A percentile compares a stretch with the other conserved stretches of the same genome.
Evolutionary conservation across 352 stramenopile species (phyloP).

Genomic region (Peronospora belbahrii): DNA sequence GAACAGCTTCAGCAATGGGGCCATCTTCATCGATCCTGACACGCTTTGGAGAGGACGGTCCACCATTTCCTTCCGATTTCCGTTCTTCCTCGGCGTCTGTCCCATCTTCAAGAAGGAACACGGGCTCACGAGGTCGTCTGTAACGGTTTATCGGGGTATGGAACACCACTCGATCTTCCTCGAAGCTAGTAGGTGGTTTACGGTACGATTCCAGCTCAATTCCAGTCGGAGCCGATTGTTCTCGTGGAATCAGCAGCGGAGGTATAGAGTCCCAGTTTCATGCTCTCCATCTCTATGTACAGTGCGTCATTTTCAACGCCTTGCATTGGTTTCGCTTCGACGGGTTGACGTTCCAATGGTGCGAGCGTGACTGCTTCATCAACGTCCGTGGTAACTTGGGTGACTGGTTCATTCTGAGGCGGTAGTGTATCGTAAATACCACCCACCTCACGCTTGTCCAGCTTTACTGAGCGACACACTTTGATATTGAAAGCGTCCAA

Average conservation of each 20-base stretch:
- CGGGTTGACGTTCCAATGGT: background rate
- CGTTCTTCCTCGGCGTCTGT: background rate
- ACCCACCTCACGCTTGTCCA: constrained; percentile 14
- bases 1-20: background rate
- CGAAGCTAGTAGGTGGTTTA: background rate
- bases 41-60: background rate
- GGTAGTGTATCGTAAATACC: background rate
- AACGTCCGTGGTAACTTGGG: constrained; percentile 3
- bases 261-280: background rate
- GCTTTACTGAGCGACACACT: constrained; percentile 6
- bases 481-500: constrained; percentile 13
- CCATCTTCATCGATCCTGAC: background rate
- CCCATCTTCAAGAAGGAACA: background rate
- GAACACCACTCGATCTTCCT: background rate
- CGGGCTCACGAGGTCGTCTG: background rate
- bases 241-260: background rate
- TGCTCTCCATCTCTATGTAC: constrained; percentile 3
- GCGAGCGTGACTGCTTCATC: background rate
- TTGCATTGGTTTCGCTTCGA: constrained; percentile 5
- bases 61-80: background rate
- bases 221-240: background rate
- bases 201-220: background rate
- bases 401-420: background rate
- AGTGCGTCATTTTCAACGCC: background rate
- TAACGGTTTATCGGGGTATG: background rate